Base-by-base conservation (phyloP, 1,284 basidiomycete species). In the Boletus mariae region DNA sequence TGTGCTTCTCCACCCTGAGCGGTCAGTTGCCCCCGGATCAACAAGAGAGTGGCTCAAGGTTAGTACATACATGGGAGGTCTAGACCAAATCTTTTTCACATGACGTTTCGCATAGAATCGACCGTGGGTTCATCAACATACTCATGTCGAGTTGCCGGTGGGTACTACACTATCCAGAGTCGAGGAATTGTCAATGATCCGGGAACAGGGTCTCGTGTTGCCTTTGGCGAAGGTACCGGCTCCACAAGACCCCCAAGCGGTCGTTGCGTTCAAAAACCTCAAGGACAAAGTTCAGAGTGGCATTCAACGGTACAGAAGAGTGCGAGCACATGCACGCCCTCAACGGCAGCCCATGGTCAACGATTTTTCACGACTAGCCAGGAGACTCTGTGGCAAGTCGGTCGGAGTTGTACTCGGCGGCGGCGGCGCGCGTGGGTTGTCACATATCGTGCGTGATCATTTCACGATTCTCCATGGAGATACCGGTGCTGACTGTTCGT, bases 21-120 rank as follows among this genome's bases (percentile, higher is more conserved):
- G 94, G 34, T 88, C 85, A 31, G 93, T 99, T 3, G 76, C 83
- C 3, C 88, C 94, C 3, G 96, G 97, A 3, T 95, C 92, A 10
- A 99, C 97, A 28, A 83, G 96, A 49, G 90, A 92, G 68, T 99
- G 96, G 96, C 79, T 99, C 45, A 94, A 94, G 80, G 92, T 92
- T 51, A 43, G 73, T 64, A n/a, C 50, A 47, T 64, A n/a, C 50
- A 47, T 40, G 13, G 34, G 48, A 20, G 11, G 10, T 44, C 17
- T 47, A 44, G 51, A 35, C 40, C 32, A 34, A 45, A 49, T 38
- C 28, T 45, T 28, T 53, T 42, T 54, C 23, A 58, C 37, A 20
- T 51, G 31, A 55, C 45, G 28, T 41, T 45, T 40, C 8, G 8
- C 34, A 23, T 61, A 93, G 91, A 90, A 84, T 64, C 91, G 96